phyloP scores from a whole-genome alignment of 176 grass and related monocot species.

The Melocanna baccifera region DNA sequence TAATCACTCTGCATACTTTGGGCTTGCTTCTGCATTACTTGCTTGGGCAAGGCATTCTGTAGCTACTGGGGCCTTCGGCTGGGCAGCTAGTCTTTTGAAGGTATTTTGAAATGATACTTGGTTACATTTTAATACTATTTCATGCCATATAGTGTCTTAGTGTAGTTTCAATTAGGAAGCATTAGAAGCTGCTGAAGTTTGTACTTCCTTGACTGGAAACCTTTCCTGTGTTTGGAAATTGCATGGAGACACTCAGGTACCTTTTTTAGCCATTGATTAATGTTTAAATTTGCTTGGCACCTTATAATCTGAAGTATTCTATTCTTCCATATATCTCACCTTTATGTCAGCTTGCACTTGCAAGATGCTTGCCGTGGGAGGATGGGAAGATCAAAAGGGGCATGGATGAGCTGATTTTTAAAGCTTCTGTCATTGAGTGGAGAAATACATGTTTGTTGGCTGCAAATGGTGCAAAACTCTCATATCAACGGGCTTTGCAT shows the following conservation, averaged over 20 bases:
- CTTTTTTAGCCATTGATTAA: background rate
- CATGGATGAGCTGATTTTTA: conserved; percentile 50
- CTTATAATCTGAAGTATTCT: conserved; percentile 22
- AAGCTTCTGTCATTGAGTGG: conserved; percentile 60
- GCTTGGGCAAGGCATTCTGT: conserved; percentile 73
- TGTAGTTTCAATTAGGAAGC: conserved; percentile 63
- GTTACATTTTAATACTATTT: conserved; percentile 3
- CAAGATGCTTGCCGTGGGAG: conserved; percentile 84
- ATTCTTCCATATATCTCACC: background rate
- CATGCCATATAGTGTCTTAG: background rate
- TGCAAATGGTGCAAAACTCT: conserved; percentile 66
- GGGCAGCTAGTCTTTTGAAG: conserved; percentile 79
- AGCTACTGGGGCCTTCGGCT: conserved; percentile 72
- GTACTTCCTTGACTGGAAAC: conserved; percentile 64
- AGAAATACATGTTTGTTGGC: conserved; percentile 58
- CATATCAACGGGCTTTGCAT: conserved; percentile 73
- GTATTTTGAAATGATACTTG: conserved; percentile 50
- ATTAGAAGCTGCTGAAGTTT: conserved; percentile 61
- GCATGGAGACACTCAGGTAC: conserved; percentile 74
- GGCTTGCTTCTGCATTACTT: conserved; percentile 86
- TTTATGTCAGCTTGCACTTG: conserved; percentile 63
- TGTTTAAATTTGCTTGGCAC: conserved; percentile 22
- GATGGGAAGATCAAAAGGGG: conserved; percentile 32
- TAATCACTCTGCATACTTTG: conserved; percentile 81
- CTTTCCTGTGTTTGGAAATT: conserved; percentile 91